A percentile compares a stretch with the other conserved stretches of the same genome.
These are phyloP conservation scores for Linnemannia schmuckeri DNA, from an alignment of 192 early-diverging fungal species.

Conservation along the genomic window DNA sequence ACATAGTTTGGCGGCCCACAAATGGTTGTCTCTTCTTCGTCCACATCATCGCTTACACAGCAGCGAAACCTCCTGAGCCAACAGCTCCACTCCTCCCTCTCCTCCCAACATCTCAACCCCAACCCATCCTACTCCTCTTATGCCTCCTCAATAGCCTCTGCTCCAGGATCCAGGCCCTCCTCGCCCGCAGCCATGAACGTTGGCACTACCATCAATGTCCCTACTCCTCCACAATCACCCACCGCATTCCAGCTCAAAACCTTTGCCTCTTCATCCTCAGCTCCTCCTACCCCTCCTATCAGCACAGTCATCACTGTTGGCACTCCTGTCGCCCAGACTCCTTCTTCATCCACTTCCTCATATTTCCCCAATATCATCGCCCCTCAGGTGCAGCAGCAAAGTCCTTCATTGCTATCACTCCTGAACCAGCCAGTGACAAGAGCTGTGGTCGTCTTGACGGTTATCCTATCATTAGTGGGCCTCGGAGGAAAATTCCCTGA, in stretches of 20 bases:
- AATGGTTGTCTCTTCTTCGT: conserved; percentile 34
- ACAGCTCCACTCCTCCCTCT: conserved; percentile 39
- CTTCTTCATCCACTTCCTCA: conserved; percentile 29
- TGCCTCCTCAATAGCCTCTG: conserved; percentile 53
- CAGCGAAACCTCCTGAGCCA: conserved; percentile 37
- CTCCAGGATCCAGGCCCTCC: conserved; percentile 39
- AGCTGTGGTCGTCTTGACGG: conserved; percentile 27
- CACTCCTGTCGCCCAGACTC: conserved; percentile 21
- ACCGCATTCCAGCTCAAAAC: conserved; percentile 47
- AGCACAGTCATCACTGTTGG: conserved; percentile 36
- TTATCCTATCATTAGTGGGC: conserved; percentile 32
- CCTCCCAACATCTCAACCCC: conserved; percentile 39
- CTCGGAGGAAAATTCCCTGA: conserved; percentile 48
- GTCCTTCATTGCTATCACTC: conserved; percentile 13
- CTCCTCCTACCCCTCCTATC: conserved; percentile 45
- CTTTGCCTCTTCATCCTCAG: conserved; percentile 27
- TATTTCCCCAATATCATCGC: conserved; percentile 24
- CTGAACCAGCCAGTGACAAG: conserved; percentile 34
- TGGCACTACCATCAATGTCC: conserved; percentile 19
- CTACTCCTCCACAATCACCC: conserved; percentile 42
- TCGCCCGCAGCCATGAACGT: conserved; percentile 43
- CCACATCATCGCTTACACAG: conserved; percentile 21
- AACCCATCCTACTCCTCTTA: conserved; percentile 41
- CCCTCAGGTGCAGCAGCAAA: conserved; percentile 2
- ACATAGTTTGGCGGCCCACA: background rate